Conservation (phyloP, 345 rosid species). For the Gossypium turneri region DNA sequence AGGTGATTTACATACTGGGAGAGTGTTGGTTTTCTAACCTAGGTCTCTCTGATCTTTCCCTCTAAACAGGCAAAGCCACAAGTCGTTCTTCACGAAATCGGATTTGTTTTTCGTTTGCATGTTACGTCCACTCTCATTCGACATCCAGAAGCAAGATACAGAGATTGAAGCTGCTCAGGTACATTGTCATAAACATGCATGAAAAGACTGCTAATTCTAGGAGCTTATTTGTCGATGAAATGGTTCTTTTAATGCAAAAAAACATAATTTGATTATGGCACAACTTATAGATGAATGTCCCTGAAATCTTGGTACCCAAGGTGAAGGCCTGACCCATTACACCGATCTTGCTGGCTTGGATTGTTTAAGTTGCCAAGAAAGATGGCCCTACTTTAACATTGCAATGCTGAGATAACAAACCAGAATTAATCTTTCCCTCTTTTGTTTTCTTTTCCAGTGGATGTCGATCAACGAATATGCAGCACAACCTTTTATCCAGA, state of each 20-base stretch:
- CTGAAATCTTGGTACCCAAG: background rate
- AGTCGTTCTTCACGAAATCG: slow-evolving; percentile 43
- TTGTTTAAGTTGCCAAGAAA: background rate
- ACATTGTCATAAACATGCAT: background rate
- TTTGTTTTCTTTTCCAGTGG: slow-evolving; percentile 44
- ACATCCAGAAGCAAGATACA: slow-evolving; percentile 47
- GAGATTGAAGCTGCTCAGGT: slow-evolving; percentile 65
- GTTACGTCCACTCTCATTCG: slow-evolving; percentile 38
- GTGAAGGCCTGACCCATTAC: too few species aligned
- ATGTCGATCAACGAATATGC: slow-evolving; percentile 68
- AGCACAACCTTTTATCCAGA: slow-evolving; percentile 45
- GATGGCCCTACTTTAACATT: background rate
- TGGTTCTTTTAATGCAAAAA: too few species aligned
- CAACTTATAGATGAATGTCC: background rate
- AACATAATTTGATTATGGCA: too few species aligned
- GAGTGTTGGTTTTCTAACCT: background rate
- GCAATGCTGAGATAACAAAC: background rate
- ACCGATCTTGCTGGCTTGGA: too few species aligned
- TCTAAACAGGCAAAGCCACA: slow-evolving; percentile 55
- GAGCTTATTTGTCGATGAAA: too few species aligned
- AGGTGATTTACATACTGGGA: too few species aligned
- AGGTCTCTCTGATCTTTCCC: background rate
- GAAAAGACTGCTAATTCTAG: background rate
- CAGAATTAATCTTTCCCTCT: background rate
- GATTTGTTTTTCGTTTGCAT: slow-evolving; percentile 56